Percentiles rank a stretch among this genome's conserved stretches.
Conservation (phyloP, 2,329 filamentous ascomycete genomes). For the Aspergillus ochraceoroseus region DNA sequence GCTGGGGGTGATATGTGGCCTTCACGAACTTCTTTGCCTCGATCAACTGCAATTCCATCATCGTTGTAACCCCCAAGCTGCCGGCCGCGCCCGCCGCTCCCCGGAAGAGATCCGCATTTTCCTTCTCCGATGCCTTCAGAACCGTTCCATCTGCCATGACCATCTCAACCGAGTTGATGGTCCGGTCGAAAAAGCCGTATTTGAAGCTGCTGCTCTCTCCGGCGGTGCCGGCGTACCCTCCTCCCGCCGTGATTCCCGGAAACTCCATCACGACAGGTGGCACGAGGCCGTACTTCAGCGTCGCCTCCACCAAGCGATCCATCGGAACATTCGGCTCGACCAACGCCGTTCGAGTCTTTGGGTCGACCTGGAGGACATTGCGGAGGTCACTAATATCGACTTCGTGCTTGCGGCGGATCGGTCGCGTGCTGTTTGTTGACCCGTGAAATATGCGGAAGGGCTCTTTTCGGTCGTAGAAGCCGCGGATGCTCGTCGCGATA, state of each 20-base stretch:
- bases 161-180: conserved; percentile 59
- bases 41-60: conserved; percentile 55
- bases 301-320: conserved; percentile 58
- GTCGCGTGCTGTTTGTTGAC: conserved; percentile 69
- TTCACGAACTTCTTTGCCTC: conserved; percentile 55
- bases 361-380: conserved; percentile 59
- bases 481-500: conserved; percentile 13
- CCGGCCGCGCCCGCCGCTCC: conserved; percentile 58
- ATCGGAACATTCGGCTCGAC: conserved; percentile 68
- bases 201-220: conserved; percentile 64
- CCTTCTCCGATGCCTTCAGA: conserved; percentile 44
- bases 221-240: conserved; percentile 61
- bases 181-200: conserved; percentile 62
- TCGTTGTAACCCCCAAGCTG: conserved; percentile 57
- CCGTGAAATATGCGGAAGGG: conserved; percentile 74
- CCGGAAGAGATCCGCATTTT: conserved; percentile 54
- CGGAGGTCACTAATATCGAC: conserved; percentile 64
- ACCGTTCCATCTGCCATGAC: conserved; percentile 57
- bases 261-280: conserved; percentile 67
- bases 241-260: conserved; percentile 63
- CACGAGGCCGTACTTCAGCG: conserved; percentile 52
- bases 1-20: conserved; percentile 56
- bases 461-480: conserved; percentile 48
- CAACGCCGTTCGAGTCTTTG: conserved; percentile 50
- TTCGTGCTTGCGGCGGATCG: conserved; percentile 39